Evolutionary conservation across 257 asterid species (phyloP).

Genomic region (Echites panduratus): DNA sequence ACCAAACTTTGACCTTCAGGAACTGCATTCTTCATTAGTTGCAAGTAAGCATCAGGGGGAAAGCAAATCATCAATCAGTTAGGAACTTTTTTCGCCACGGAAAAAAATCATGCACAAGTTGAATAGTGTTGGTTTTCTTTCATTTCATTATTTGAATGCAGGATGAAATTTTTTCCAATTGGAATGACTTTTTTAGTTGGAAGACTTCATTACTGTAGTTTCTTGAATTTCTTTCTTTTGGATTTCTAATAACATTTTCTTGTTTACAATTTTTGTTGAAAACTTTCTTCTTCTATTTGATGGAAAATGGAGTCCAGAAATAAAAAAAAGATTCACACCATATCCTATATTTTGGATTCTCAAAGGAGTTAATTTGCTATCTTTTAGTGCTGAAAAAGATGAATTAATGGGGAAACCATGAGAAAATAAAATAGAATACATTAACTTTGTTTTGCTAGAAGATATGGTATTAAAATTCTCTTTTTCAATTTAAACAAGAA

Average conservation of each 20-base stretch:
- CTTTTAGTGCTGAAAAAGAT: background rate
- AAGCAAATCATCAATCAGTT: background rate
- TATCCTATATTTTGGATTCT: background rate
- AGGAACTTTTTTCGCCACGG: background rate
- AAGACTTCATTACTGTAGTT: background rate
- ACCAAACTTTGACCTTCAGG: background rate
- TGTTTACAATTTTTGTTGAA: background rate
- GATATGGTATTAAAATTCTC: background rate
- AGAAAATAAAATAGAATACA: background rate
- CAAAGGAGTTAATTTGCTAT: background rate
- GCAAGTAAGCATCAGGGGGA: background rate
- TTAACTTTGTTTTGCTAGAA: background rate
- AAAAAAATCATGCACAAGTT: background rate
- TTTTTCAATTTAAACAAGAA: background rate
- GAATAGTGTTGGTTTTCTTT: background rate
- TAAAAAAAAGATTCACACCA: background rate
- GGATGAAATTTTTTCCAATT: background rate
- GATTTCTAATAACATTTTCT: background rate
- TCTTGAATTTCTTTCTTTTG: background rate
- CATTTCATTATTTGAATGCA: background rate
- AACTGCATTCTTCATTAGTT: background rate
- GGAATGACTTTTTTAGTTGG: too few relatives aligned
- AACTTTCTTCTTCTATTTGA: background rate
- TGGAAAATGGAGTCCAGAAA: background rate
- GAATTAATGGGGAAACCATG: background rate